These are phyloP conservation scores for Diutina rugosa DNA, from an alignment of 1,139 yeast genomes.

Conservation along the genomic window DNA sequence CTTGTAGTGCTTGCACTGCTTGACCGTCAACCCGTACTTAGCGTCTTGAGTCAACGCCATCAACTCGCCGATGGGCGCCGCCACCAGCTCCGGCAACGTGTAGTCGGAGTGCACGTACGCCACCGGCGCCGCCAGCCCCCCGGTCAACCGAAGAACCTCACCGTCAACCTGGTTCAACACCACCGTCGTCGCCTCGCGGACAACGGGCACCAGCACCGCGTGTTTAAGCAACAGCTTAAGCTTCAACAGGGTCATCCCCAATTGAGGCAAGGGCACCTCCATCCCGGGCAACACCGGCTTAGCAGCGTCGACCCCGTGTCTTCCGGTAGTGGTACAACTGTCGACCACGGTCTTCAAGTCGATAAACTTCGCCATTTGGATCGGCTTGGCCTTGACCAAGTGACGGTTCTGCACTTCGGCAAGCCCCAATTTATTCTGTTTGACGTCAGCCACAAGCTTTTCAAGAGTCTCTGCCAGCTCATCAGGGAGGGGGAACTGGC, in stretches of 20 bases:
- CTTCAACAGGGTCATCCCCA: slow-evolving; percentile 55
- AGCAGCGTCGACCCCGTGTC: slow-evolving; percentile 49
- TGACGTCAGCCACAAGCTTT: slow-evolving; percentile 28
- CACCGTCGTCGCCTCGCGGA: slow-evolving; percentile 71
- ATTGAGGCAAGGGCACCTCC: slow-evolving; percentile 59
- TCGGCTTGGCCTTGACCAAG: slow-evolving; percentile 63
- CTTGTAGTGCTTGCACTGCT: slow-evolving; percentile 48
- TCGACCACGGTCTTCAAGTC: slow-evolving; percentile 55
- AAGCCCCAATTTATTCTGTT: slow-evolving; percentile 65
- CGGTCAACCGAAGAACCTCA: slow-evolving; percentile 67
- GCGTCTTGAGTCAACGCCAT: slow-evolving; percentile 47
- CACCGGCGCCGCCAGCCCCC: slow-evolving; percentile 60
- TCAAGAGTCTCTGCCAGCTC: slow-evolving; percentile 17
- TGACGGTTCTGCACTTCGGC: slow-evolving; percentile 74
- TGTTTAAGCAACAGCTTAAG: slow-evolving; percentile 47
- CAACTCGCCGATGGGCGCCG: slow-evolving; percentile 40
- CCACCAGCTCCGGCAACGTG: slow-evolving; percentile 34
- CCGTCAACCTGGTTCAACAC: slow-evolving; percentile 28
- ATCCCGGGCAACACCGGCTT: slow-evolving; percentile 61
- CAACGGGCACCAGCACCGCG: slow-evolving; percentile 40
- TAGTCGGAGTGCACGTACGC: slow-evolving; percentile 78
- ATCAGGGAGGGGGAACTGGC: slow-evolving; percentile 41
- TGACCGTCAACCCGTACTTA: slow-evolving; percentile 53
- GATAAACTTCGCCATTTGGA: slow-evolving; percentile 56
- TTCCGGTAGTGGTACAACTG: slow-evolving; percentile 50